Evolutionary conservation across 1,284 basidiomycete species (phyloP).

Genomic region (Ceratobasidium papillatum): DNA sequence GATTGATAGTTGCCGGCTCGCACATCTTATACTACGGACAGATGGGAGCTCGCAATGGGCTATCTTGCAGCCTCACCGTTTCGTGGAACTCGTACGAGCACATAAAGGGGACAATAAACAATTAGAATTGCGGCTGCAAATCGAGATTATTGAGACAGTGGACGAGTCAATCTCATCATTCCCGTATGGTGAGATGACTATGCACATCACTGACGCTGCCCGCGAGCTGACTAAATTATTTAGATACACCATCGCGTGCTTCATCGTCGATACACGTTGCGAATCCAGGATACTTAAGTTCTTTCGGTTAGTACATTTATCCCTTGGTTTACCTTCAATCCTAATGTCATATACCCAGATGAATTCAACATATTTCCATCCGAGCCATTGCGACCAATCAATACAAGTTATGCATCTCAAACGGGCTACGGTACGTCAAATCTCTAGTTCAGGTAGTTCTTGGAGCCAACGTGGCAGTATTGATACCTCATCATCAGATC

Average conservation of each 20-base stretch:
- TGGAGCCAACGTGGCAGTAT: background rate
- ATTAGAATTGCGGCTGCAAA: constrained; percentile 17
- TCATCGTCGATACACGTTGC: constrained; percentile 13
- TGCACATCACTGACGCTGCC: background rate
- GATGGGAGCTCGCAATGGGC: background rate
- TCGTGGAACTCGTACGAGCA: constrained; percentile 4
- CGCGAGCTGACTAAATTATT: background rate
- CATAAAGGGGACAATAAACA: background rate
- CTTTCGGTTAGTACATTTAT: background rate
- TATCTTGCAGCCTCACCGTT: background rate
- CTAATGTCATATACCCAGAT: background rate
- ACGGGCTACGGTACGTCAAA: background rate
- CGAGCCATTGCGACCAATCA: background rate
- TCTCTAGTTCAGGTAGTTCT: too few relatives aligned
- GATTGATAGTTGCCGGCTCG: constrained; percentile 8
- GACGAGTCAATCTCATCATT: background rate
- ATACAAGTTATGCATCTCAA: too few relatives aligned
- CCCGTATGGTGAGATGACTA: background rate
- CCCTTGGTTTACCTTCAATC: background rate
- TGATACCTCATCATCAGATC: background rate
- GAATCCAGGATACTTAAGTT: background rate
- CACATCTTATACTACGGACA: background rate
- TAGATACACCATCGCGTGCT: constrained; percentile 9
- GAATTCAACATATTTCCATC: background rate
- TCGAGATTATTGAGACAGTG: background rate